Percentiles rank a stretch among this genome's conserved stretches.
phyloP scores from a whole-genome alignment of 1,284 basidiomycete species.

The Chondrostereum purpureum region DNA sequence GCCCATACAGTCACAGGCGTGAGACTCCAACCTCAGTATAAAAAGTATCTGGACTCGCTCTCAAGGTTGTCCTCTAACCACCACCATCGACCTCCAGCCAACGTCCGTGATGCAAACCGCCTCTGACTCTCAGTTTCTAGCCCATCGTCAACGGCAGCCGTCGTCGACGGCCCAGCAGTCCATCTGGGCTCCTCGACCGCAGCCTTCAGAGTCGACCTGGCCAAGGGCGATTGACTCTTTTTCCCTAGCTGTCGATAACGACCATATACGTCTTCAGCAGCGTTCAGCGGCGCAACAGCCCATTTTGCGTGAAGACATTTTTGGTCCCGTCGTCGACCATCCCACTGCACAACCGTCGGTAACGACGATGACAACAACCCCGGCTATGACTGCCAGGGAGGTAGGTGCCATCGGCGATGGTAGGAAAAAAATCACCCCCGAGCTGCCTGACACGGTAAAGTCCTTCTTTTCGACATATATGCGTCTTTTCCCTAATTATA shows the following conservation, averaged over 20 bases:
- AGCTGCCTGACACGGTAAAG: slow-evolving; percentile 48
- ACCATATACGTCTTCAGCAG: no score
- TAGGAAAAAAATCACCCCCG: slow-evolving; percentile 53
- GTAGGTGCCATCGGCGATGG: slow-evolving; percentile 73
- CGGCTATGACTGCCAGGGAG: slow-evolving; percentile 27
- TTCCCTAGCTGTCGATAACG: slow-evolving; percentile 43
- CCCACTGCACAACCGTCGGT: slow-evolving; percentile 18
- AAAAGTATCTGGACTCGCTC: not conserved
- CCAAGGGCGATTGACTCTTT: slow-evolving; percentile 56
- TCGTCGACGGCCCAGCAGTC: slow-evolving; percentile 39
- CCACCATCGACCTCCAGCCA: not conserved
- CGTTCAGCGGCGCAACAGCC: no score
- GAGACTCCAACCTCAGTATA: no score
- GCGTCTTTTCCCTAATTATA: slow-evolving; percentile 17
- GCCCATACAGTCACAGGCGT: no score
- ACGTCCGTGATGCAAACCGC: not conserved
- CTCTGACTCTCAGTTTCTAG: not conserved
- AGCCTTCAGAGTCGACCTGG: slow-evolving; percentile 59
- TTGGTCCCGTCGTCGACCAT: slow-evolving; percentile 40
- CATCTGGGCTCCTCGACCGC: slow-evolving; percentile 74
- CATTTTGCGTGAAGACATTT: slow-evolving; percentile 52
- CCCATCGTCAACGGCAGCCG: slow-evolving; percentile 18
- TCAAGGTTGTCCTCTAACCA: not conserved
- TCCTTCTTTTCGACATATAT: slow-evolving; percentile 18
- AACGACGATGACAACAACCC: slow-evolving; percentile 14